Base-by-base conservation (phyloP, 106 monocot species). In the Amphibolis antarctica region DNA sequence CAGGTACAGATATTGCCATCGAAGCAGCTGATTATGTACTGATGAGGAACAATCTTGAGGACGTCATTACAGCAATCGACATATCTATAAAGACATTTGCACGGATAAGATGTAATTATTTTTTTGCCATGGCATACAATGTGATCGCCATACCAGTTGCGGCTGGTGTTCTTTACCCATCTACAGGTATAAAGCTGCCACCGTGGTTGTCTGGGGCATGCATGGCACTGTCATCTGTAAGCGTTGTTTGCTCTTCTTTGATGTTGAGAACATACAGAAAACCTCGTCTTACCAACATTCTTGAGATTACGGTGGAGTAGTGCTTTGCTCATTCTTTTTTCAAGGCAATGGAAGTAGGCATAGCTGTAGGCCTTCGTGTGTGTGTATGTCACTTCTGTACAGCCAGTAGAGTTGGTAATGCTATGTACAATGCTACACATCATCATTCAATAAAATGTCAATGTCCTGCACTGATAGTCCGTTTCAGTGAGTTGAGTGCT, bases 231-330 rank as follows among this genome's bases (percentile, higher is more conserved):
- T 88, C 85, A 0, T 93, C 88, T 1, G 28, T 93, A 18, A 88
- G 93, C 55, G 93, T 93, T 19, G 88, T 92, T 27, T 92, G 85
- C 62, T 92, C 92, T n/a, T 92, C 92, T 18, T 75, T 92, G 24
- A 60, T 92, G 30, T 69, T 88, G 42, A 88, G 88, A 76, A 78
- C 75, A 1, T 93, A 93, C 55, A 78, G 74, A 70, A 93, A 88
- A 57, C 93, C 93, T 12, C 22, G 56, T 3, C 56, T 56, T 9
- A 56, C 56, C 14, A 56, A 22, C 56, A 56, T 56, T 25, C 56
- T 56, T 56, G 56, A 56, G 9, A 56, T 56, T 56, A 56, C 56
- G 1, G 53, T 53, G 10, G 53, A 53, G 21, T 10, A 10, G 21
- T 52, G n/a, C 5, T 4, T 36, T 22, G 4, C 48, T 18, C 9